phyloP scores from a whole-genome alignment of 306 rosid species.

The Quercus glauca region DNA sequence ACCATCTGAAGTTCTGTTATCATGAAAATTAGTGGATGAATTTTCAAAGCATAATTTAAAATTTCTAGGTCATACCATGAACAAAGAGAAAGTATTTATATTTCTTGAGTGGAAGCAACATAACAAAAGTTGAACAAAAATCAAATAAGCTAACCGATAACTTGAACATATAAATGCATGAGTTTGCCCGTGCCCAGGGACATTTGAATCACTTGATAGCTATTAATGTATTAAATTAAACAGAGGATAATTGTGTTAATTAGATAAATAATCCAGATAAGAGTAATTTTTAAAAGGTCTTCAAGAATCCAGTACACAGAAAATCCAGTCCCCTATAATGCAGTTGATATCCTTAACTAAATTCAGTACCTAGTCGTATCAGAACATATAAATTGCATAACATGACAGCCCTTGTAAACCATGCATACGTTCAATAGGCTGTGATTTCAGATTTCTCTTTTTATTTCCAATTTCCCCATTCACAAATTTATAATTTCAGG shows the following conservation, averaged over 20 bases:
- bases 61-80: not conserved
- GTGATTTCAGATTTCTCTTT: not conserved
- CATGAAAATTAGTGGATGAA: not conserved
- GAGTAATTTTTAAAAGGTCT: constrained; percentile 7
- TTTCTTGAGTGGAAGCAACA: not conserved
- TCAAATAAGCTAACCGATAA: not conserved
- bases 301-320: not conserved
- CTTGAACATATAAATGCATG: not conserved
- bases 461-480: not conserved
- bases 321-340: not conserved
- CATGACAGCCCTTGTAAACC: not conserved
- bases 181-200: not conserved
- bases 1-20: not conserved
- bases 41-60: not conserved
- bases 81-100: not conserved
- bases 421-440: not conserved
- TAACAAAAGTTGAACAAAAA: not conserved
- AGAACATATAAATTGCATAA: not conserved
- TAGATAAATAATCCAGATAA: constrained; percentile 16
- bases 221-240: not conserved
- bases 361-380: not conserved
- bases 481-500: not conserved
- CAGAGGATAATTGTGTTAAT: constrained; percentile 20
- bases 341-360: not conserved
- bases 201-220: not conserved